Percentiles rank a stretch among this genome's conserved stretches.
Conservation (phyloP, 148 eudicot species). For the Rhododendron ovatum region DNA sequence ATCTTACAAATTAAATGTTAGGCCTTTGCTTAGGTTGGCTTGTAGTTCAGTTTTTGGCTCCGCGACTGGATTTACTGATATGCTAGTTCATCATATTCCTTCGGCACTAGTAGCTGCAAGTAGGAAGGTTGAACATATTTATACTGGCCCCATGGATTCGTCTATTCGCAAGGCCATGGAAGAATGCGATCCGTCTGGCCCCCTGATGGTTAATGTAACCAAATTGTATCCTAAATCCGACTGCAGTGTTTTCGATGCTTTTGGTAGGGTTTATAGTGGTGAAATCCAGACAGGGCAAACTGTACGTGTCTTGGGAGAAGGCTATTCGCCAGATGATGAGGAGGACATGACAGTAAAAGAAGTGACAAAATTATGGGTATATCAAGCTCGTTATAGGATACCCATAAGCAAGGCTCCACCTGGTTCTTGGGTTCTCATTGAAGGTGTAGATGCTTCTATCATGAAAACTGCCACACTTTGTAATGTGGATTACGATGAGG, state of each 20-base stretch:
- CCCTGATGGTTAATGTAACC: constrained; percentile 88
- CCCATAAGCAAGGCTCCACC: constrained; percentile 96
- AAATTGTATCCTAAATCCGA: constrained; percentile 95
- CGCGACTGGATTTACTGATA: constrained; percentile 96
- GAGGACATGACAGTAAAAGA: constrained; percentile 99
- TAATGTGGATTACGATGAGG: constrained; percentile 66
- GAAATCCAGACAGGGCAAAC: constrained; percentile 84
- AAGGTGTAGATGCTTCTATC: constrained; percentile 98
- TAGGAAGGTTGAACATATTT: constrained; percentile 81
- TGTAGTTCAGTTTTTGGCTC: constrained; percentile 97
- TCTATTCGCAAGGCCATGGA: constrained; percentile 73
- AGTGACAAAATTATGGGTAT: constrained; percentile 97
- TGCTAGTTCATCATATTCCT: constrained; percentile 94
- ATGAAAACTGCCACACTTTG: constrained; percentile 99
- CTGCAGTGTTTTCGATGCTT: constrained; percentile 98
- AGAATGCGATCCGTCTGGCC: constrained; percentile 82
- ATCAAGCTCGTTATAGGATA: constrained; percentile 95
- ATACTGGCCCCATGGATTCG: constrained; percentile 83
- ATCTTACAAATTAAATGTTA: constrained; percentile 81
- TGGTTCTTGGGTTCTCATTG: constrained; percentile 99
- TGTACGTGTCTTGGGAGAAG: constrained; percentile 94
- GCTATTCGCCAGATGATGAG: constrained; percentile 98
- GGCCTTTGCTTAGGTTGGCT: constrained; percentile 92
- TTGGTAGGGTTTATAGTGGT: constrained; percentile 99
- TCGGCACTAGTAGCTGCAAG: constrained; percentile 83